Evolutionary conservation across 805 yeast genomes (phyloP).

Genomic region (Candida suzukii): DNA sequence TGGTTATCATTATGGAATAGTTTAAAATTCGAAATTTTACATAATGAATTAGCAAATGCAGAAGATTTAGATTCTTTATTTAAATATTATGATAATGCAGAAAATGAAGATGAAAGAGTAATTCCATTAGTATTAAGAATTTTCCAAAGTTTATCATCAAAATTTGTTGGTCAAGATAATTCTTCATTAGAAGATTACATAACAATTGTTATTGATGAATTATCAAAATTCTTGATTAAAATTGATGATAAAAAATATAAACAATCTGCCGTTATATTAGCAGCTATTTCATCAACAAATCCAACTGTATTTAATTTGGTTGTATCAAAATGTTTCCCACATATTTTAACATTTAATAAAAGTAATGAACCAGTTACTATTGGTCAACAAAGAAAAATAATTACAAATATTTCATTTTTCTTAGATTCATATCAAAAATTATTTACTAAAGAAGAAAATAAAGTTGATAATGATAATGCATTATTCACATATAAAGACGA

Average conservation of each 20-base stretch:
- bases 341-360: constrained; percentile 29
- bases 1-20: constrained; percentile 85
- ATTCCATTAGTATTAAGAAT: constrained; percentile 36
- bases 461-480: constrained; percentile 22
- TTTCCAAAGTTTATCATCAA: constrained; percentile 35
- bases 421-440: constrained; percentile 42
- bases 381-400: constrained; percentile 50
- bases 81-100: constrained; percentile 23
- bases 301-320: constrained; percentile 39
- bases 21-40: constrained; percentile 81
- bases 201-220: constrained; percentile 35
- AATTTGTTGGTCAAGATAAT: constrained; percentile 19
- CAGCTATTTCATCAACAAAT: constrained; percentile 47
- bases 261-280: constrained; percentile 55
- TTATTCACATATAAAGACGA: constrained; percentile 54
- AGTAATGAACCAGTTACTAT: constrained; percentile 29
- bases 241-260: constrained; percentile 47
- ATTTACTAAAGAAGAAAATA: constrained; percentile 19
- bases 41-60: constrained; percentile 45
- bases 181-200: constrained; percentile 14
- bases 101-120: constrained; percentile 24
- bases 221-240: constrained; percentile 42
- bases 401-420: constrained; percentile 56
- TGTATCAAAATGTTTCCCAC: constrained; percentile 37
- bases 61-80: constrained; percentile 19